Evolutionary conservation across 2,329 filamentous ascomycete genomes (phyloP).

Genomic region (Arachnomyces sp.): DNA sequence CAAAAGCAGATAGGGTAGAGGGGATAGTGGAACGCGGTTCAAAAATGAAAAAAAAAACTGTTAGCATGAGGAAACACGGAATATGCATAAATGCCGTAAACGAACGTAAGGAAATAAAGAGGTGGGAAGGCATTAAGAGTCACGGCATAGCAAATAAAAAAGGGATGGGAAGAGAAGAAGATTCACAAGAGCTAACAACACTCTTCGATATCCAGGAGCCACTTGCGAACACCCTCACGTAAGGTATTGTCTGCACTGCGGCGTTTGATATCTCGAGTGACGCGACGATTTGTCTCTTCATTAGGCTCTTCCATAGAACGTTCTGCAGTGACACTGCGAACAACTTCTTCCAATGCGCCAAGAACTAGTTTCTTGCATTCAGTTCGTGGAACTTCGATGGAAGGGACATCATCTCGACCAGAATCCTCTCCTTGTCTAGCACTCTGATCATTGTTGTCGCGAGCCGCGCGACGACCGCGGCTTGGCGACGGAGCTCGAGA

Average conservation of each 20-base stretch:
- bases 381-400: slow-evolving; percentile 39
- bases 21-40: too few species aligned
- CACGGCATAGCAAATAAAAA: not conserved
- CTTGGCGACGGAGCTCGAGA: slow-evolving; percentile 35
- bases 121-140: too few species aligned
- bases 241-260: slow-evolving; percentile 41
- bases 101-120: too few species aligned
- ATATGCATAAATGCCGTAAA: too few species aligned
- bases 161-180: not conserved
- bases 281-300: slow-evolving; percentile 20
- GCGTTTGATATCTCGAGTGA: slow-evolving; percentile 25
- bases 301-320: slow-evolving; percentile 34
- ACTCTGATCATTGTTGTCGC: slow-evolving; percentile 6
- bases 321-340: slow-evolving; percentile 46
- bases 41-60: too few species aligned
- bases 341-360: slow-evolving; percentile 49
- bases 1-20: too few species aligned
- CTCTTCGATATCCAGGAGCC: slow-evolving; percentile 45
- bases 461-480: slow-evolving; percentile 23
- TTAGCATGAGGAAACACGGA: too few species aligned
- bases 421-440: slow-evolving; percentile 10
- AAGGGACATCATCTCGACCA: slow-evolving; percentile 21
- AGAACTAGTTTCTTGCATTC: slow-evolving; percentile 49
- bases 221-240: slow-evolving; percentile 49
- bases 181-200: slow-evolving; percentile 27